Evolutionary conservation across 345 rosid genomes (phyloP).

Genomic region (Hypericum perforatum): DNA sequence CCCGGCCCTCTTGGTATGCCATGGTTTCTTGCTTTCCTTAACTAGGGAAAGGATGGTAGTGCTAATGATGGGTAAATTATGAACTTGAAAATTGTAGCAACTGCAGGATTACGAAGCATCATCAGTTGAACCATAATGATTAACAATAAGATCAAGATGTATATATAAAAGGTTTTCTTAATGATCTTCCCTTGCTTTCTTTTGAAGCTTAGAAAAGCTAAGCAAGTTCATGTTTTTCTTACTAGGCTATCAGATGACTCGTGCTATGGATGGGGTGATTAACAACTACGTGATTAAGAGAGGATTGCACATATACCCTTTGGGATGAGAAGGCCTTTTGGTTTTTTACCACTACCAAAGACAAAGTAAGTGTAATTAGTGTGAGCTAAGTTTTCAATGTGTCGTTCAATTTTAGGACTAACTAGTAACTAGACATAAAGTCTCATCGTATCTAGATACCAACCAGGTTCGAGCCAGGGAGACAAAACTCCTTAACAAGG

Average conservation of each 20-base stretch:
- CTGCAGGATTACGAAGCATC: constrained; percentile 8
- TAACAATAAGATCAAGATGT: background rate
- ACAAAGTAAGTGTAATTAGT: constrained; percentile 2
- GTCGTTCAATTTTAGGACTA: background rate
- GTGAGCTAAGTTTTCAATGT: background rate
- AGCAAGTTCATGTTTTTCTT: too few species aligned
- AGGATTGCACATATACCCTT: background rate
- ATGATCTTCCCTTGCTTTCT: background rate
- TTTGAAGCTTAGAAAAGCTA: background rate
- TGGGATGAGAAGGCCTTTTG: constrained; percentile 1
- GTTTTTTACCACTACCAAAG: constrained; percentile 6
- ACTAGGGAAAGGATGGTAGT: constrained; percentile 32
- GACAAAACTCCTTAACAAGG: too few species aligned
- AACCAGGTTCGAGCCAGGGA: too few species aligned
- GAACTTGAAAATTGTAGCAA: constrained; percentile 7
- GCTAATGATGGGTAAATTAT: too few species aligned
- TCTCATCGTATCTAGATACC: background rate
- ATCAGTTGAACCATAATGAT: constrained; percentile 1
- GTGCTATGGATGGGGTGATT: constrained; percentile 15
- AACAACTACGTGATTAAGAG: constrained; percentile 9
- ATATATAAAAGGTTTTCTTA: background rate
- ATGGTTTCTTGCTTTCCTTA: constrained; percentile 15
- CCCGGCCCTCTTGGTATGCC: constrained; percentile 13
- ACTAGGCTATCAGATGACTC: constrained; percentile 11
- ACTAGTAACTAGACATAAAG: background rate